Evolutionary conservation across 768 basidiomycete species (phyloP).

Genomic region (Phaeotremella fagi): DNA sequence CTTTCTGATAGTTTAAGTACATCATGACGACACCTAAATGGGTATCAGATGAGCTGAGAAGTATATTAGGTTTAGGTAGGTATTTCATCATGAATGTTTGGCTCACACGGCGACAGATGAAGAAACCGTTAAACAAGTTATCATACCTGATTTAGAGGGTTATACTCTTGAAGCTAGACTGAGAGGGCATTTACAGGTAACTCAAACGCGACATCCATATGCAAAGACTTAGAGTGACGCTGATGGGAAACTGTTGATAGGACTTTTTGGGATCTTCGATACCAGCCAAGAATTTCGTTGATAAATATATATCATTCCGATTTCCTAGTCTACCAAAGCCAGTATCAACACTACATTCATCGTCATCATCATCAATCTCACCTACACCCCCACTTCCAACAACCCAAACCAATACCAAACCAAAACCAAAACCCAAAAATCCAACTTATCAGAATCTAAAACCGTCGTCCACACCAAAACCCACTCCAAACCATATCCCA

Average conservation of each 20-base stretch:
- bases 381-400: background rate
- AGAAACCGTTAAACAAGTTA: slow-evolving; percentile 33
- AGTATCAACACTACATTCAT: background rate
- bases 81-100: background rate
- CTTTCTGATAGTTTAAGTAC: background rate
- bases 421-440: background rate
- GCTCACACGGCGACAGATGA: slow-evolving; percentile 21
- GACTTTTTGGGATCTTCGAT: slow-evolving; percentile 42
- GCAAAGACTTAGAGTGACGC: too few species aligned
- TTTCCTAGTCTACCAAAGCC: slow-evolving; percentile 29
- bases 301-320: slow-evolving; percentile 27
- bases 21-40: slow-evolving; percentile 18
- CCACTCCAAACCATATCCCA: slow-evolving; percentile 3
- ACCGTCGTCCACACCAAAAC: too few species aligned
- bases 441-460: background rate
- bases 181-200: slow-evolving; percentile 36
- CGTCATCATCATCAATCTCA: background rate
- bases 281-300: slow-evolving; percentile 31
- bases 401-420: slow-evolving; percentile 1
- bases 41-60: slow-evolving; percentile 24
- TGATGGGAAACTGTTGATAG: slow-evolving; percentile 13
- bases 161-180: slow-evolving; percentile 29
- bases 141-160: slow-evolving; percentile 40
- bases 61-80: slow-evolving; percentile 27
- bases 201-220: too few species aligned